phyloP scores from a whole-genome alignment of 1,139 yeast genomes.

The Saccharomyces pastorianus region DNA sequence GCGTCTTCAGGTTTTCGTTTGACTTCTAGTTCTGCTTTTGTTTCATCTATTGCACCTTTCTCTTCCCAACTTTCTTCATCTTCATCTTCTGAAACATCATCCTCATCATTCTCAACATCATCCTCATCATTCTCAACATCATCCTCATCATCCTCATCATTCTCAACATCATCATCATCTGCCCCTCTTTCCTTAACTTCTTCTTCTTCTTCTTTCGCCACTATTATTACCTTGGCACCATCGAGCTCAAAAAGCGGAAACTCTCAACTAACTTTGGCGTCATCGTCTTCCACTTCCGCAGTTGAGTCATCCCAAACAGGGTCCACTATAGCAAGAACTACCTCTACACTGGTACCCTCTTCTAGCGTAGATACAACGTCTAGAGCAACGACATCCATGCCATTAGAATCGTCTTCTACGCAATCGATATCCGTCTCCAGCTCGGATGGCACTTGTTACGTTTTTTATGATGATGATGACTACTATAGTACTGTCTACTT shows the following conservation, averaged over 20 bases:
- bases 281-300: not conserved
- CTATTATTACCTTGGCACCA: conserved; percentile 4
- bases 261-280: not conserved
- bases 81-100: not conserved
- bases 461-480: conserved; percentile 21
- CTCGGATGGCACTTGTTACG: conserved; percentile 21
- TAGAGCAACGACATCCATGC: conserved; percentile 7
- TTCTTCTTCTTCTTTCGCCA: conserved; percentile 7
- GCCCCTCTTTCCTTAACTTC: conserved; percentile 5
- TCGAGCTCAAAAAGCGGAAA: not conserved
- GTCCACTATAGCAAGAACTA: conserved; percentile 3
- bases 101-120: not conserved
- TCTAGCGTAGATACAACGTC: not conserved
- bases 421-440: conserved; percentile 8
- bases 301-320: not conserved
- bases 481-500: conserved; percentile 28
- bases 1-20: conserved; percentile 1
- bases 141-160: conserved; percentile 1
- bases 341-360: not conserved
- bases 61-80: not conserved
- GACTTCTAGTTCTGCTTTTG: conserved; percentile 3
- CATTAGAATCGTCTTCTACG: conserved; percentile 1
- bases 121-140: not conserved
- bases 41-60: not conserved
- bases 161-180: conserved; percentile 1